Base-by-base conservation (phyloP, 257 asterid species). In the Nicotiana attenuata region DNA sequence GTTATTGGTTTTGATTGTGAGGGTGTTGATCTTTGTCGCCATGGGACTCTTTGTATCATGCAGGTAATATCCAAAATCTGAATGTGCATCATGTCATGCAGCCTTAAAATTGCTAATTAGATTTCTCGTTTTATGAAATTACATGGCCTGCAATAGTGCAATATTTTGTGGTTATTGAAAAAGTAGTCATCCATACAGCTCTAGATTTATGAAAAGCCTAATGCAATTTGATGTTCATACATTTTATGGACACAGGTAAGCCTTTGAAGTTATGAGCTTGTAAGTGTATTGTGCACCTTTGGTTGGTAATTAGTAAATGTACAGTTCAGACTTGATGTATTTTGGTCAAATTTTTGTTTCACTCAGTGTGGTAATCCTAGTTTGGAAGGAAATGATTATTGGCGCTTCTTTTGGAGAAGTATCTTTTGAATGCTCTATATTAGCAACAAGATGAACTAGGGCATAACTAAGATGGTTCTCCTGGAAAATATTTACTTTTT, bases 1-100 rank as follows among this genome's bases (percentile, higher is more conserved):
- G 93, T 92, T 56, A 89, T 96, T 82, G 99, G 99, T 89, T 91
- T 96, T 71, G 99, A 96, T 82, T 96, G 98, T 88, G 99, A 96
- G 90, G 99, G 99, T 88, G 97, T 89, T 83, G 97, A 96, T 88
- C 99, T 96, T 64, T 92, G 98, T 84, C 97, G 99, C 80, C 81
- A 91, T 73, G 98, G 98, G 85, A 81, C 91, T 71, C 97, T 96
- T 80, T 96, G 99, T 85, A 89, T 96, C 28, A 94, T 96, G 95
- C 98, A 96, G 99, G 99, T 94, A 82, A 65, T n/a, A 38, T 59
- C 24, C 60, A 50, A 13, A 75, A 73, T 15, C 45, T 50, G 45
- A 50, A 50, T 75, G 20, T 26, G 28, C 63, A 50, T 75, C 2
- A n/a, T 71, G 60, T 71, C 60, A 7, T 71, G 50, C 15, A 0